Base-by-base conservation (phyloP, 768 basidiomycete genomes). In the Neoboletus subvelutipes region DNA sequence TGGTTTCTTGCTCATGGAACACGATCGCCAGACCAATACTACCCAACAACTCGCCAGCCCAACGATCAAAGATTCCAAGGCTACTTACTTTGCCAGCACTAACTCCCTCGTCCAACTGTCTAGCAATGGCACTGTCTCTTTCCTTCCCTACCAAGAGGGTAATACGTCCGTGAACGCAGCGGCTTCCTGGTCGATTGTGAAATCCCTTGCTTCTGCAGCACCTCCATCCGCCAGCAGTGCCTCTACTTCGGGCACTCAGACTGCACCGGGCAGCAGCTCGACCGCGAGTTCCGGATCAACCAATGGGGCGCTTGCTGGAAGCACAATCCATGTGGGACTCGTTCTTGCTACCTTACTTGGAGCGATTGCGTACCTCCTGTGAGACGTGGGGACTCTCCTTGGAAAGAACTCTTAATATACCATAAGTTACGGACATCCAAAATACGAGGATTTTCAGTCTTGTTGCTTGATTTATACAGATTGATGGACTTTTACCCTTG, bases 71-170 rank as follows among this genome's bases (percentile, higher is more conserved):
- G 87, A 89, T 66, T 55, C 87, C 34, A 59, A 66, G 4, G 82
- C 87, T 10, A 78, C 75, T 9, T 91, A 88, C 75, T 85, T 84
- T 59, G 87, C 87, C 4, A 79, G 83, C 33, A 78, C 77, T 46
- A 73, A 71, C 33, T 77, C 85, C 1, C 78, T 92, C 45, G 80
- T 92, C 17, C 90, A 92, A 68, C 80, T 92, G 28, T 77, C 84
- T 41, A 82, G 80, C 26, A 75, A 75, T 3, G 88, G 88, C 46
- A 72, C 75, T 1, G 76, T 91, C 20, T 81, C 77, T 13, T 90
- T 77, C 76, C 71, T 90, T 36, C 79, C 84, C 1, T 88, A 81
- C 73, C 78, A 69, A 57, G 71, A 78, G 48, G 76, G 73, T n/a
- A 72, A 78, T 55, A 66, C 72, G 9, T 65, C 66, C 22, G 69